Evolutionary conservation across 2,329 filamentous ascomycete species (phyloP).

Genomic region (Aspergillus amoenus): DNA sequence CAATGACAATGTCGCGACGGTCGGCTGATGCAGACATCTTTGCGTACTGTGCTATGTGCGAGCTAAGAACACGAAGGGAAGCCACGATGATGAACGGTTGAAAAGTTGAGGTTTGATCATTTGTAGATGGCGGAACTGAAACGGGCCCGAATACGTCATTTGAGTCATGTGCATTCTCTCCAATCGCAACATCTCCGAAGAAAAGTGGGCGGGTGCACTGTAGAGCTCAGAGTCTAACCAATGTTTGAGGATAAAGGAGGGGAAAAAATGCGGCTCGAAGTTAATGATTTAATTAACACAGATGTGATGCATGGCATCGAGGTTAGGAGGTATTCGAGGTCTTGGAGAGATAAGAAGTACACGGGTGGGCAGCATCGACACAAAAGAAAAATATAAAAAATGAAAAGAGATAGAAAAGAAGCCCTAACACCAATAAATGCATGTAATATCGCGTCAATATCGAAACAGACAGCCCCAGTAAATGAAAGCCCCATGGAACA

Average conservation of each 20-base stretch:
- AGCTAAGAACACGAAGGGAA: conserved; percentile 18
- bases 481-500: conserved; percentile 6
- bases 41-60: conserved; percentile 18
- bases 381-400: not conserved
- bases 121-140: not conserved
- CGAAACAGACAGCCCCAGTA: conserved; percentile 17
- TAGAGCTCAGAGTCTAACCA: not conserved
- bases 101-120: not conserved
- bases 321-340: not conserved
- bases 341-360: not conserved
- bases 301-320: not conserved
- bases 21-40: conserved; percentile 32
- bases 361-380: not conserved
- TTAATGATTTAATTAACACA: not conserved
- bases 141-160: conserved; percentile 30
- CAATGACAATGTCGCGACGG: conserved; percentile 41
- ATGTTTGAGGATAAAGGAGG: not conserved
- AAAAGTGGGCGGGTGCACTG: not conserved
- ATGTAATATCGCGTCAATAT: conserved; percentile 12
- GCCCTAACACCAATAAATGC: conserved; percentile 33
- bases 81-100: conserved; percentile 22
- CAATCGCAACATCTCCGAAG: not conserved
- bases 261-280: not conserved
- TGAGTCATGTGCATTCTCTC: conserved; percentile 27
- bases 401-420: conserved; percentile 2